Base-by-base conservation (phyloP, 306 rosid species). In the Benincasa hispida region DNA sequence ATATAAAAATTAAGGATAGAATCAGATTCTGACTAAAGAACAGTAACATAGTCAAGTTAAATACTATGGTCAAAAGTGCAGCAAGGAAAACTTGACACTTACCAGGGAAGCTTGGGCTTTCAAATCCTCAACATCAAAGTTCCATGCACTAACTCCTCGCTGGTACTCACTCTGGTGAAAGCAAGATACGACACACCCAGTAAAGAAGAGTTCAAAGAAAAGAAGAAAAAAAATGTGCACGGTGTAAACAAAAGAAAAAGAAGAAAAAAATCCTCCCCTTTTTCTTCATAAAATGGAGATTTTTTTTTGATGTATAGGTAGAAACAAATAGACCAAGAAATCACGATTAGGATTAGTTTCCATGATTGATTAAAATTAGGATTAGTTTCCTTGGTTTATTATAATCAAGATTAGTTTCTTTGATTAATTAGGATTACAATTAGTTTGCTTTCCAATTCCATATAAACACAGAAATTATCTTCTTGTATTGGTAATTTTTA, bases 71-170 rank as follows among this genome's bases (percentile, higher is more conserved):
- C 19, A 30, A 30, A 30, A 50, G 24, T 1, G 19, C 47, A 50
- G 61, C 18, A 50, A 28, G 13, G 25, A 10, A 59, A 75, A 17
- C 21, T n/a, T 10, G 72, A 41, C 61, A 69, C 88, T 82, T 87
- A 95, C 99, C 98, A 87, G 32, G 58, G 99, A 89, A 53, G 99
- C 99, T 83, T 92, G 99, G 60, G 93, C 96, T 88, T 92, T 95
- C 83, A 95, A 87, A 87, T 95, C 99, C 75, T 88, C 96, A 63
- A 95, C 35, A 74, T 95, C 97, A 15, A 95, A 95, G 88, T 95
- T 90, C 99, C 99, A 95, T 25, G 99, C 99, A 77, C 99, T 95
- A 78, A 95, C 99, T 72, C 99, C 99, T 80, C 98, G 96, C 50
- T 95, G 92, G 84, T 95, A 95, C 86, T 95, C 98, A 81, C 98